These are phyloP conservation scores for Ascosphaera aggregata DNA, from an alignment of 2,329 filamentous ascomycete genomes.

Conservation along the genomic window DNA sequence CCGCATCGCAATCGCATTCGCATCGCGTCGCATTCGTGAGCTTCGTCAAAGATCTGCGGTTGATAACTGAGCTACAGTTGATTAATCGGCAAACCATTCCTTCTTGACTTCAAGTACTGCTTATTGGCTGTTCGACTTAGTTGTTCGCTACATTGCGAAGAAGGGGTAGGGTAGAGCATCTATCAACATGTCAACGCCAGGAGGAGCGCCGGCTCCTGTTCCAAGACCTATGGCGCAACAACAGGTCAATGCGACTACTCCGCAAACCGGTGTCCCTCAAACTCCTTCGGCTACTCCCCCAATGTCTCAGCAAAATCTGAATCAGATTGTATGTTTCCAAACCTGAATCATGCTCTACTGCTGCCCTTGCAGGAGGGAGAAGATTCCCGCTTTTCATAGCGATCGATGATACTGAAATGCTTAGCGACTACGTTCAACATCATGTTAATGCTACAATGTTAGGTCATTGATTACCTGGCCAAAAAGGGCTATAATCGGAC, in stretches of 20 bases:
- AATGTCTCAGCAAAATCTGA: slow-evolving; percentile 72
- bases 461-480: slow-evolving; percentile 83
- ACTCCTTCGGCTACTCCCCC: slow-evolving; percentile 2
- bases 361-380: background rate
- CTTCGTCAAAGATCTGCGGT: too few species aligned
- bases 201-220: slow-evolving; percentile 23
- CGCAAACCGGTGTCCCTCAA: background rate
- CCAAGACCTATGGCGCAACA: slow-evolving; percentile 25
- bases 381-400: slow-evolving; percentile 3
- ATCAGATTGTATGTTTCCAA: slow-evolving; percentile 60
- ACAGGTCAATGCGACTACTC: slow-evolving; percentile 23
- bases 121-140: too few species aligned
- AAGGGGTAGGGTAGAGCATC: background rate
- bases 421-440: slow-evolving; percentile 1
- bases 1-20: too few species aligned
- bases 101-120: too few species aligned
- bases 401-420: slow-evolving; percentile 1
- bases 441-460: slow-evolving; percentile 3
- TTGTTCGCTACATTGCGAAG: too few species aligned
- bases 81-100: too few species aligned
- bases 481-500: slow-evolving; percentile 90
- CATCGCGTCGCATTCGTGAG: too few species aligned
- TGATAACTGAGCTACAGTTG: background rate
- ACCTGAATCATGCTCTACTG: background rate
- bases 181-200: slow-evolving; percentile 20